Evolutionary conservation across 2,329 filamentous ascomycete species (phyloP).

Genomic region (Aspergillus intermedius): DNA sequence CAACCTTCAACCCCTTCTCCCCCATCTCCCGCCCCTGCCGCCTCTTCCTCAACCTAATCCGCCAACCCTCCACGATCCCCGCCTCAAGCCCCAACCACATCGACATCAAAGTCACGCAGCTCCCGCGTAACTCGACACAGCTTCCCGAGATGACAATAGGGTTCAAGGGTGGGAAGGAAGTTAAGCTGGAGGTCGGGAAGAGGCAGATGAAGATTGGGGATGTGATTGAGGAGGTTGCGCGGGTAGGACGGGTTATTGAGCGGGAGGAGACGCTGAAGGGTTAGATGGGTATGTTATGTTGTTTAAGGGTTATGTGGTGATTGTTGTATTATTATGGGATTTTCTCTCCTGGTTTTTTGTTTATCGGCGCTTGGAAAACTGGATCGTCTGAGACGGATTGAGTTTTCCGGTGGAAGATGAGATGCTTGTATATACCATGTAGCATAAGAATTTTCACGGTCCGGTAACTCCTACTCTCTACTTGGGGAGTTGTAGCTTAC

Average conservation of each 20-base stretch:
- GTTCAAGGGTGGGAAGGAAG: constrained; percentile 93
- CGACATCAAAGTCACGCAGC: constrained; percentile 68
- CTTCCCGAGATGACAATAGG: constrained; percentile 67
- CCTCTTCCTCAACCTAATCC: constrained; percentile 79
- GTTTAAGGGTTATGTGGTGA: constrained; percentile 3
- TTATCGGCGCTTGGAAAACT: background rate
- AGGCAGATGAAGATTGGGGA: constrained; percentile 76
- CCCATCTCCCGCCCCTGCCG: constrained; percentile 72
- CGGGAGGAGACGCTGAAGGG: constrained; percentile 72
- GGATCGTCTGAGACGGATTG: background rate
- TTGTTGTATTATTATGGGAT: background rate
- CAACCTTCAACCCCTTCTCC: constrained; percentile 90
- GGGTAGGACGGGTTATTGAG: constrained; percentile 75
- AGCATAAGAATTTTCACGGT: no score
- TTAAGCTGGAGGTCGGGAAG: constrained; percentile 73
- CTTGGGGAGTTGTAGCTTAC: no score
- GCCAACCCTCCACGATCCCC: constrained; percentile 71
- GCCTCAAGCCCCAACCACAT: constrained; percentile 69
- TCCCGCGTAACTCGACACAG: constrained; percentile 64
- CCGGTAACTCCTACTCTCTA: no score
- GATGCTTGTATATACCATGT: no score
- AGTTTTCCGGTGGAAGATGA: no score
- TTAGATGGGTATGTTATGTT: constrained; percentile 10
- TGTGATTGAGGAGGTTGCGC: constrained; percentile 79
- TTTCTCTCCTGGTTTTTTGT: background rate